Evolutionary conservation across 306 rosid genomes (phyloP).

Genomic region (Datisca glomerata): DNA sequence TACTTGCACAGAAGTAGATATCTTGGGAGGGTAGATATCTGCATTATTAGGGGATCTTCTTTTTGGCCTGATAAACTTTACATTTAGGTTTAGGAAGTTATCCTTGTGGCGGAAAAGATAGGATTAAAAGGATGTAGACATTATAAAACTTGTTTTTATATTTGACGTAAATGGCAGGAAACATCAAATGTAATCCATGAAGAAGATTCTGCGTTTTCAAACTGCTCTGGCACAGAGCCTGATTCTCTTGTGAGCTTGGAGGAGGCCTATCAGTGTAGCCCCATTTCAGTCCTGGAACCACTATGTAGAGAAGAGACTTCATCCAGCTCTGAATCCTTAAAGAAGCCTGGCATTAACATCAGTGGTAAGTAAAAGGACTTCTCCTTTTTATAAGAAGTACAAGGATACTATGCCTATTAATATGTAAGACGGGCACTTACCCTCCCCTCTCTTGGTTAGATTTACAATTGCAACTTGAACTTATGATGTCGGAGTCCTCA

Average conservation of each 20-base stretch:
- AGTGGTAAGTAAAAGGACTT: conserved; percentile 28
- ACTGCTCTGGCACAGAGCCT: conserved; percentile 18
- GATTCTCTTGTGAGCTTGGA: conserved; percentile 30
- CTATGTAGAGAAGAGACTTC: conserved; percentile 28
- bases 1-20: neutral
- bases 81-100: no score
- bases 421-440: neutral
- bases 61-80: neutral
- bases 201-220: conserved; percentile 29
- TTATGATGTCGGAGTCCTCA: conserved; percentile 39
- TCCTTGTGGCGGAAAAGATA: no score
- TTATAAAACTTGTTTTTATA: no score
- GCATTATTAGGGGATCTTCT: neutral
- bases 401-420: neutral
- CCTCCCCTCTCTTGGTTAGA: conserved; percentile 7
- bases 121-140: no score
- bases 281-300: conserved; percentile 64
- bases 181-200: conserved; percentile 13
- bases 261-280: conserved; percentile 49
- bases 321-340: conserved; percentile 17
- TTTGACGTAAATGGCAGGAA: conserved; percentile 53
- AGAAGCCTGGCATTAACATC: conserved; percentile 12
- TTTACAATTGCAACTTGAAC: conserved; percentile 14
- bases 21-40: neutral
- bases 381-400: no score